A percentile compares a stretch with the other conserved stretches of the same genome.
Evolutionary conservation across 2,329 filamentous ascomycete genomes (phyloP).

Genomic region (Triangularia setosa): DNA sequence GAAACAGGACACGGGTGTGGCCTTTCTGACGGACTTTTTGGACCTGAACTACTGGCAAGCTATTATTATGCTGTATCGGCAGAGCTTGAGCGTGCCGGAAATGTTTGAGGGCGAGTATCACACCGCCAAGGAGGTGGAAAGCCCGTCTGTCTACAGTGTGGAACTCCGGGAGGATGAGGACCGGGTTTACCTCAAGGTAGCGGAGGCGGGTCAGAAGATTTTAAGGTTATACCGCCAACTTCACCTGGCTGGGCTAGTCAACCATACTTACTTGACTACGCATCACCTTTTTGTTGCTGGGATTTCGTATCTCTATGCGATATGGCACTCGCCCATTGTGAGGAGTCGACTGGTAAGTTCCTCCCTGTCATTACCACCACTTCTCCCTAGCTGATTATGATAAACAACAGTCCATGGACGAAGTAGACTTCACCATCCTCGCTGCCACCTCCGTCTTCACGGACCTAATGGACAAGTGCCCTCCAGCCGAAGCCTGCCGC

Average conservation of each 20-base stretch:
- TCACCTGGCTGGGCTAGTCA: conserved; percentile 82
- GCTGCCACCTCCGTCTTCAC: conserved; percentile 89
- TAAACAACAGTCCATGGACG: conserved; percentile 71
- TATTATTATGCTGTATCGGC: conserved; percentile 90
- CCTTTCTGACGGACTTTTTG: conserved; percentile 83
- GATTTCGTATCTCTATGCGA: conserved; percentile 92
- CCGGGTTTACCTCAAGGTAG: conserved; percentile 87
- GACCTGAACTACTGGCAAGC: conserved; percentile 98
- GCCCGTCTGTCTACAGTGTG: conserved; percentile 56
- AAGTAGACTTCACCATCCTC: conserved; percentile 95
- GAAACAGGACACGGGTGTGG: conserved; percentile 75
- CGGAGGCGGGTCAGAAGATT: conserved; percentile 90
- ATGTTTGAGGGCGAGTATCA: conserved; percentile 77
- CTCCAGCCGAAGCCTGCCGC: conserved; percentile 87
- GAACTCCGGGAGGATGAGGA: conserved; percentile 81
- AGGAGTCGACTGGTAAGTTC: conserved; percentile 75
- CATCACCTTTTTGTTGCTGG: conserved; percentile 98
- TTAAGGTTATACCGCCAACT: conserved; percentile 85
- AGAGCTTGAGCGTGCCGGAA: conserved; percentile 80
- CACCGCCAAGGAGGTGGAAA: conserved; percentile 61
- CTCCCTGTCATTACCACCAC: not conserved
- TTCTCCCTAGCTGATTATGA: too few relatives aligned
- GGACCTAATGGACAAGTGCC: conserved; percentile 90
- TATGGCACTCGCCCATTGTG: conserved; percentile 92
- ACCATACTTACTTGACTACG: conserved; percentile 92